Percentiles rank a stretch among this genome's conserved stretches.
Conservation (phyloP, 2,329 filamentous ascomycete genomes). For the Lomentospora prolificans region DNA sequence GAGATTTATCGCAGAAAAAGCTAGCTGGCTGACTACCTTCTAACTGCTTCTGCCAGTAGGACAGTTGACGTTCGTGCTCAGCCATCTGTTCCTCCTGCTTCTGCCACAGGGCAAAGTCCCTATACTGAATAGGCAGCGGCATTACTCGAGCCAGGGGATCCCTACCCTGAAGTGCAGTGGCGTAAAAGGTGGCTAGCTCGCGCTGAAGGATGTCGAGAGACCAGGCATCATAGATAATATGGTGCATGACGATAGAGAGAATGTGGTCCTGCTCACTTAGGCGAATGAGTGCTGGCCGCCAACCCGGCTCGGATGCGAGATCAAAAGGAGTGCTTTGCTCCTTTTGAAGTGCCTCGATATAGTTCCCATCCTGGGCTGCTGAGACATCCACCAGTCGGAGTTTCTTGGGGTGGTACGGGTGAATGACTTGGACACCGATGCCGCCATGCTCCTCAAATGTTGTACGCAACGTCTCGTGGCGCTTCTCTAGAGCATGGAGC, state of each 20-base stretch:
- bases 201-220: slow-evolving; percentile 16
- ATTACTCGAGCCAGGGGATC: slow-evolving; percentile 11
- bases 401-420: not conserved
- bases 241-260: slow-evolving; percentile 19
- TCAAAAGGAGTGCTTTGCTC: slow-evolving; percentile 17
- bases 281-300: slow-evolving; percentile 13
- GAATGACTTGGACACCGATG: slow-evolving; percentile 10
- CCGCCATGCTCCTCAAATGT: slow-evolving; percentile 12
- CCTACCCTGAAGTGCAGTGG: slow-evolving; percentile 8
- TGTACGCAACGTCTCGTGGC: slow-evolving; percentile 15
- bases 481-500: slow-evolving; percentile 12
- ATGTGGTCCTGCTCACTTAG: slow-evolving; percentile 13
- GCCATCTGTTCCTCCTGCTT: slow-evolving; percentile 11
- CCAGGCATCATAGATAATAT: slow-evolving; percentile 21
- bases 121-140: slow-evolving; percentile 17
- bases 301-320: slow-evolving; percentile 14
- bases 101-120: slow-evolving; percentile 17
- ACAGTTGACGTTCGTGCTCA: slow-evolving; percentile 13
- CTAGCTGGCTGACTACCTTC: slow-evolving; percentile 12
- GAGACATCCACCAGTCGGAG: not conserved
- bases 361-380: not conserved
- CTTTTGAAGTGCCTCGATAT: not conserved
- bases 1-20: slow-evolving; percentile 10
- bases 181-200: slow-evolving; percentile 16
- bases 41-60: slow-evolving; percentile 16